phyloP scores from a whole-genome alignment of 2,329 filamentous ascomycete genomes.

The Diaporthe citri region DNA sequence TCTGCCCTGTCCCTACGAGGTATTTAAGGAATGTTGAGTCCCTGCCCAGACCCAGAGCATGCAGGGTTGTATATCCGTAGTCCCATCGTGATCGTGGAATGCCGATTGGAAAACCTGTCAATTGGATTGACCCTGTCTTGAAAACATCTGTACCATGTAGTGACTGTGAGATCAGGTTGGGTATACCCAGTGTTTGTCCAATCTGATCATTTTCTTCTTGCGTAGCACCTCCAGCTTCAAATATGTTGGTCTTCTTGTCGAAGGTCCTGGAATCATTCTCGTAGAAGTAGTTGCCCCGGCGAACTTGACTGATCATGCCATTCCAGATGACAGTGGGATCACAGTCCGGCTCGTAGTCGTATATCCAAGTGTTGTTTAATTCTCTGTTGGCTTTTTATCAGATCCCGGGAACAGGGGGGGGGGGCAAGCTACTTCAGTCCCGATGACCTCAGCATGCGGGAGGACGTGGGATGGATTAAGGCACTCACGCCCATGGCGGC shows the following conservation, averaged over 20 bases:
- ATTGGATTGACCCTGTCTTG: not conserved
- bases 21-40: conserved; percentile 46
- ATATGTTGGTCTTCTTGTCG: conserved; percentile 31
- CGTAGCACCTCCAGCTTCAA: conserved; percentile 41
- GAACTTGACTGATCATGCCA: conserved; percentile 47
- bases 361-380: conserved; percentile 52
- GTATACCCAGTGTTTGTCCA: not conserved
- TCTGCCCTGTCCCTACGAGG: conserved; percentile 39
- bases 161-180: conserved; percentile 38
- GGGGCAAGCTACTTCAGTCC: no score
- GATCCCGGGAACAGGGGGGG: not conserved
- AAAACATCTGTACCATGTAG: conserved; percentile 44
- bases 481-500: conserved; percentile 49
- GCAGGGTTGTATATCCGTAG: conserved; percentile 45
- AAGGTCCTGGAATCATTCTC: conserved; percentile 42
- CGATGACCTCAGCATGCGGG: not conserved
- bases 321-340: conserved; percentile 47
- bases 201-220: conserved; percentile 35
- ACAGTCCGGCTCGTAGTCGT: conserved; percentile 47
- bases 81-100: conserved; percentile 48
- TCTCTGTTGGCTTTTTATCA: conserved; percentile 45
- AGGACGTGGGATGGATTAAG: not conserved
- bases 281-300: conserved; percentile 42
- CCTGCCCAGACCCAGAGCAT: conserved; percentile 47
- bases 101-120: conserved; percentile 44